Evolutionary conservation across 768 basidiomycete species (phyloP), one percentile per base, ranked within the genome.

Genomic region (Pleurotus sapidus): DNA sequence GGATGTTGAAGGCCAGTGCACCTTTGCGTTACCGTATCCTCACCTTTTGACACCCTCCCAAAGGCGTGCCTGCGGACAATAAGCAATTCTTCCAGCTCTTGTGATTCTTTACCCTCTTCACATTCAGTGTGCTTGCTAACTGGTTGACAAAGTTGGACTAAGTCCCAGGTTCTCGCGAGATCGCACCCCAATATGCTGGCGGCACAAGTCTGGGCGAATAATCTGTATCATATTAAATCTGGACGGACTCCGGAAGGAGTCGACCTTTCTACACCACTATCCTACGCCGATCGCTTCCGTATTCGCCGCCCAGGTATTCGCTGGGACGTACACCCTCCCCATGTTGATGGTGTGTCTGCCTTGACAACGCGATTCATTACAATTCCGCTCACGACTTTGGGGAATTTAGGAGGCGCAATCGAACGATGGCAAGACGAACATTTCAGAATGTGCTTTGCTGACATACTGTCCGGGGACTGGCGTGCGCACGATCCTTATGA

Each of bases 21-120:
- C 27, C 25, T 6, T 27, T 27, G 27, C 5, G 27, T 8, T 27
- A 1, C 27, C 27, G 5, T 27, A 27, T 6, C 5, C 27, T 27
- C 27, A 4, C 27, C 3, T 8, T 27, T 8, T 27, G 27, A 27
- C 27, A 27, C 5, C 8, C 1, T 8, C 27, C 46, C 54, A 5
- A 37, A 82, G 80, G 80, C 24, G 65, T 75, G 24, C 81, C 83
- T 0, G 72, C 65, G 12, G 61, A 71, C n/a, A 68, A 84, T 60
- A 84, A 81, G 57, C 84, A 85, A 58, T 84, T 86, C 68, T 84
- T 83, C 69, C 70, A 78, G 61, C 76, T 85, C 58, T 84, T 84
- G 83, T 82, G 55, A 27, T 75, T 72, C 15, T 12, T 5, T n/a
- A 23, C 18, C 47, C 20, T 9, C 11, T 11, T 20, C 45, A 2